Base-by-base conservation (phyloP, 2,329 filamentous ascomycete genomes). In the Phyllosticta citribraziliensis region DNA sequence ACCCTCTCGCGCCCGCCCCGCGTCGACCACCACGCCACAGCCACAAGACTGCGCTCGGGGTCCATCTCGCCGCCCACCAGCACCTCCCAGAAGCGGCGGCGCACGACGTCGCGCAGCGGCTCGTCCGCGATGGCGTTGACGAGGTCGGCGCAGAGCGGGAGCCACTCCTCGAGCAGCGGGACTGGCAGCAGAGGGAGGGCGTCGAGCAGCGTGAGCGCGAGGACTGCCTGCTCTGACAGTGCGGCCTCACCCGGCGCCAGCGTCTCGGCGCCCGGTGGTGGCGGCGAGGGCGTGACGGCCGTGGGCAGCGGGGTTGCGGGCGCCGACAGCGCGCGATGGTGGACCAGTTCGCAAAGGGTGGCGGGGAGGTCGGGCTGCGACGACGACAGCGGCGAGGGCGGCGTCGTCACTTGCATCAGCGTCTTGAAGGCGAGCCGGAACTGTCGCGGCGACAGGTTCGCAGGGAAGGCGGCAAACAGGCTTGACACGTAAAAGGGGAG, bases 381-480 rank as follows among this genome's bases (percentile, higher is more conserved):
- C 55, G 84, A 85, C 35, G 88, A 85, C 51, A 95, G 82, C 1
- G 85, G 82, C 47, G 88, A 91, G 0, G 91, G 92, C 2, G 91
- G 90, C 2, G 88, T 87, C 11, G 91, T 85, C 63, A 95, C 87
- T 67, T 88, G 87, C 72, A 96, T 84, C 54, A 96, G 79, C 1
- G 90, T 93, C 71, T 88, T 89, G 78, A 96, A 92, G 11, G 91
- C 92, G 10, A 96, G 80, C 30, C 91, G 84, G 77, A 97, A 96
- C 71, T 97, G 92, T 17, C 91, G 85, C 0, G 89, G 81, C 0
- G 89, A 92, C 20, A 96, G 84, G 62, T 87, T 88, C 1, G 79
- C 72, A 0, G 92, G 91, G 72, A 96, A 96, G 0, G 90, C 86
- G 69, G 79, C 79, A 69, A 96, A 89, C 0, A 96, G 80, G 14